Evolutionary conservation across 2,329 filamentous ascomycete species (phyloP), one percentile per base, ranked within the genome.

Genomic region (Penicillium sp.): DNA sequence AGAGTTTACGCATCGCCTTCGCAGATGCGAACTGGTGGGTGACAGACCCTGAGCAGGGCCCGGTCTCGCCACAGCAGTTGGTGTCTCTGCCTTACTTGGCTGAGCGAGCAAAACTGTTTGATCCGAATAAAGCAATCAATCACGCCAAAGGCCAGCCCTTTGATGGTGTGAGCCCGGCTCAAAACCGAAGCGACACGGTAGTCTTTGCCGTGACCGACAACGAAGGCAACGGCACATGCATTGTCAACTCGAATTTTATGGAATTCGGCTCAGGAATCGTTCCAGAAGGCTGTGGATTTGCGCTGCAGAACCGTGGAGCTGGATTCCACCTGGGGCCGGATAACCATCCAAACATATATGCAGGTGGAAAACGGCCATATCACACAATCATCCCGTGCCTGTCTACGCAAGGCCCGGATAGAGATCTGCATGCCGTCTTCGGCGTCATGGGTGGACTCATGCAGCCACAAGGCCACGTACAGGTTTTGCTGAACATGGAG

Each of bases 401-500:
- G 71, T 85, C 92, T 16, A 97, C 94, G 0, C 21, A 54, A 16
- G 42, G 93, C 63, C 70, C 83, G 3, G 91, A 94, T 64, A 83
- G 83, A 24, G 86, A 82, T 48, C 75, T 97, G 56, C 90, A 96
- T 71, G 88, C 85, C 3, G 89, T 96, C 0, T 97, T 93, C 66
- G 94, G 93, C 53, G 92, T 97, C 59, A 97, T 97, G 94, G 93
- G 93, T 53, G 93, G 91, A 1, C 97, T 94, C 74, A 97, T 97
- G 89, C 93, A 99, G 75, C 93, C 93, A 0, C 93, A 97, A 73
- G 93, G 93, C 23, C 93, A 97, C 58, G 86, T 97, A 0, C 94
- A 97, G 73, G 91, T 96, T 0, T 75, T 99, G 8, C 79, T 97
- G 1, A 96, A 95, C 63, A 92, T 96, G 82, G 74, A 96, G 0